Conservation (phyloP, 257 asterid species). For the Thymus quinquecostatus region DNA sequence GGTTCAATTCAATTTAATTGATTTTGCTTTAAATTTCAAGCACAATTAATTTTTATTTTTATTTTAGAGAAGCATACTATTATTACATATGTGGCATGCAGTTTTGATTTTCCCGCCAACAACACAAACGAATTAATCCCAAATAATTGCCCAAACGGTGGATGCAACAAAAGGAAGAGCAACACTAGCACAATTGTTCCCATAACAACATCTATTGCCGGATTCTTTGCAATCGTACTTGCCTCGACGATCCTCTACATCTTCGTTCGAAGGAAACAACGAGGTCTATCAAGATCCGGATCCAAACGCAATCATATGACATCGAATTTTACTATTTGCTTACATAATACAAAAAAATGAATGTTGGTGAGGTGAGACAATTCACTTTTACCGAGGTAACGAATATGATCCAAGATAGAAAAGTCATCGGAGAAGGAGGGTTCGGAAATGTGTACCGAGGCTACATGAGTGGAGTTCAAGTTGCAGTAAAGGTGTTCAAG, state of each 20-base stretch:
- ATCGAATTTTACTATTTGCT: too few species aligned
- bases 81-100: too few species aligned
- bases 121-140: too few species aligned
- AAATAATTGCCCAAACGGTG: too few species aligned
- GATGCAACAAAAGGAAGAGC: too few species aligned
- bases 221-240: neutral
- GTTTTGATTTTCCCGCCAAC: too few species aligned
- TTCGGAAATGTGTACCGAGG: slow-evolving; percentile 54
- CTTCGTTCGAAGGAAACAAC: neutral
- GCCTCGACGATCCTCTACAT: neutral
- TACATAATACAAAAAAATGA: neutral
- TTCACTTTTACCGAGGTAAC: slow-evolving; percentile 37
- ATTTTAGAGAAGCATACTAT: too few species aligned
- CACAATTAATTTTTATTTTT: too few species aligned
- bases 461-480: slow-evolving; percentile 29
- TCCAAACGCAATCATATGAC: too few species aligned
- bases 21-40: neutral
- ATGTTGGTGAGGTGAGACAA: slow-evolving; percentile 8
- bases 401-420: slow-evolving; percentile 30
- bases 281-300: too few species aligned
- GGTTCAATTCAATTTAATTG: too few species aligned
- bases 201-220: neutral
- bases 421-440: slow-evolving; percentile 51
- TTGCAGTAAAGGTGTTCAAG: slow-evolving; percentile 49
- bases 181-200: neutral